These are phyloP conservation scores for Eudorina sp. DNA, from an alignment of 139 green algal genomes.

Conservation along the genomic window DNA sequence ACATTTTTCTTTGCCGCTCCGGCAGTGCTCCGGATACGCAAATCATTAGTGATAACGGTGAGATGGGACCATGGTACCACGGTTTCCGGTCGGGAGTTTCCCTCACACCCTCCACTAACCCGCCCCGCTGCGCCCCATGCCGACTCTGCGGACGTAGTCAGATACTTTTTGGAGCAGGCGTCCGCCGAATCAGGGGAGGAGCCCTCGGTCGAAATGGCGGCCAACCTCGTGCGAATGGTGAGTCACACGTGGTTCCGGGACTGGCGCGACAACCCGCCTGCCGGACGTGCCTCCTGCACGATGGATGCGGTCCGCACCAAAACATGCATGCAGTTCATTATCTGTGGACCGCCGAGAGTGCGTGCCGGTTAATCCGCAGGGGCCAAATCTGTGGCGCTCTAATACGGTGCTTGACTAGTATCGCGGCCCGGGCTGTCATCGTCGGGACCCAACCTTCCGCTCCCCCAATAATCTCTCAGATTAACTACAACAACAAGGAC, in stretches of 20 bases:
- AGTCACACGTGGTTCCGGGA: too few species aligned
- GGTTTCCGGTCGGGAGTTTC: too few species aligned
- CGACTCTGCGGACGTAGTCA: slow-evolving; percentile 36
- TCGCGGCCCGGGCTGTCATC: too few species aligned
- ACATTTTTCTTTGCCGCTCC: slow-evolving; percentile 85
- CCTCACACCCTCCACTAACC: not conserved
- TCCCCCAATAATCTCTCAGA: slow-evolving; percentile 73
- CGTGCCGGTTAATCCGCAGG: too few species aligned
- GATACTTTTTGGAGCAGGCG: slow-evolving; percentile 52
- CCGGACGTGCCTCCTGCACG: too few species aligned
- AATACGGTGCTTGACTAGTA: too few species aligned
- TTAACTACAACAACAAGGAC: slow-evolving; percentile 95
- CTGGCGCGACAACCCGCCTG: too few species aligned
- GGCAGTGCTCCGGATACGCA: slow-evolving; percentile 93
- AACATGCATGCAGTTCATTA: too few species aligned
- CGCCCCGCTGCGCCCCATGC: not conserved
- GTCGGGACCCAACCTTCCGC: too few species aligned
- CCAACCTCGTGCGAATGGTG: slow-evolving; percentile 81
- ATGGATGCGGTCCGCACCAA: too few species aligned
- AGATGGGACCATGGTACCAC: not conserved
- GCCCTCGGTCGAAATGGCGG: slow-evolving; percentile 83
- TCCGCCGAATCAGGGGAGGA: slow-evolving; percentile 57
- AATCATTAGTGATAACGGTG: slow-evolving; percentile 90
- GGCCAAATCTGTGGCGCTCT: too few species aligned
- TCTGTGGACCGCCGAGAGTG: too few species aligned